Evolutionary conservation across 768 basidiomycete species (phyloP), one percentile per base, ranked within the genome.

Genomic region (Filobasidium floriforme): DNA sequence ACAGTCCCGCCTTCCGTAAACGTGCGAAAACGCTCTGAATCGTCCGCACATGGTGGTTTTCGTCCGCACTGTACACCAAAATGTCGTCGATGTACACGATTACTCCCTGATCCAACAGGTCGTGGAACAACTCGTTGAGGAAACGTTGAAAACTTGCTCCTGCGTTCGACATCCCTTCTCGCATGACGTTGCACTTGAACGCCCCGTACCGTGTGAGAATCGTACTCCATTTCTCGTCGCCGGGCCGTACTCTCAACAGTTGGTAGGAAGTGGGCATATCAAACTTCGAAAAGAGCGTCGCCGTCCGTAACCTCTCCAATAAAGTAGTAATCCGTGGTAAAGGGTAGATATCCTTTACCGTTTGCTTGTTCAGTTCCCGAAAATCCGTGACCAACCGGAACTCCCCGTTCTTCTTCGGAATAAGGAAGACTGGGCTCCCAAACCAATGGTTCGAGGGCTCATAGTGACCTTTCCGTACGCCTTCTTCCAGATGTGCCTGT

Each of bases 111-210:
- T 80, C 81, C 41, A 84, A 65, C 9, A 79, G 66, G 40, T 82
- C 79, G 12, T 72, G 72, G 12, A 83, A 73, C 11, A 77, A 76
- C 62, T 80, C 79, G 41, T 82, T 77, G 63, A 84, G 82, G 65
- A 82, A 80, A 18, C 69, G 61, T 69, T 84, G 83, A 68, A 82
- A 83, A 1, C 77, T 69, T 0, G 83, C 76, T 9, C 71, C 73
- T 7, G 72, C 71, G 51, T 75, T 76, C 9, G 72, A 70, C 40
- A 76, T 69, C 19, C 74, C 79, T 52, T 73, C 82, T 60, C 75
- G 81, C 81, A 81, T 82, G 43, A 80, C 81, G 22, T 69, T 68
- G 46, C 79, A 84, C 59, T 84, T 80, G 63, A 78, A 83, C 0
- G 74, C 62, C 0, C 83, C 80, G 28, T 79, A 79, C 0, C 78